These are phyloP conservation scores for Colletotrichum caudatum DNA, from an alignment of 2,329 filamentous ascomycete genomes.

Conservation along the genomic window DNA sequence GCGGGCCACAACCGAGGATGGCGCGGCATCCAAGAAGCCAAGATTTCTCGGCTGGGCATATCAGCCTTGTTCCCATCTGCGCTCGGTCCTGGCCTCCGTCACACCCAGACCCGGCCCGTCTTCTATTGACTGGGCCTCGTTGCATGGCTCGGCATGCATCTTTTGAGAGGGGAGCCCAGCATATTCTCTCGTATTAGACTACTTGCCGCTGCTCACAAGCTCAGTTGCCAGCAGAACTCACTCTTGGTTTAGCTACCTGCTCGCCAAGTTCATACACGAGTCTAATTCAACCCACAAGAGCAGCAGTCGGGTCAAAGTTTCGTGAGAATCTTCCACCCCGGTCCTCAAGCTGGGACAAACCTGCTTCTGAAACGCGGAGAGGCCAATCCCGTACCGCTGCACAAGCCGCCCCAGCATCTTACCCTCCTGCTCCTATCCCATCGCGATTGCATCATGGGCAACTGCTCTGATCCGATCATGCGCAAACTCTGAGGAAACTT, in stretches of 20 bases:
- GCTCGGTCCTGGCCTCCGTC: slow-evolving; percentile 11
- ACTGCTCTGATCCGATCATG: slow-evolving; percentile 19
- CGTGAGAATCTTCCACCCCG: background rate
- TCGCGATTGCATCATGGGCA: slow-evolving; percentile 13
- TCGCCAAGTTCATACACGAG: background rate
- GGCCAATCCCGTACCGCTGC: slow-evolving; percentile 33
- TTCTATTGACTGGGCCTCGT: background rate
- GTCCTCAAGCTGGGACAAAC: slow-evolving; percentile 25
- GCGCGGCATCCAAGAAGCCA: slow-evolving; percentile 5
- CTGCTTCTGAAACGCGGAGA: slow-evolving; percentile 43
- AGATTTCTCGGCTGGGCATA: slow-evolving; percentile 30
- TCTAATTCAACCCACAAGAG: slow-evolving; percentile 1
- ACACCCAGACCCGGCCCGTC: background rate
- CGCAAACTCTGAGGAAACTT: slow-evolving; percentile 18
- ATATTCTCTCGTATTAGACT: slow-evolving; percentile 2
- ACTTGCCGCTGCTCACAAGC: background rate
- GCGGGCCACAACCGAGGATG: slow-evolving; percentile 4
- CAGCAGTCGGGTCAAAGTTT: background rate
- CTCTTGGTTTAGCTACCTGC: background rate
- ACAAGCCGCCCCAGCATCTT: slow-evolving; percentile 14
- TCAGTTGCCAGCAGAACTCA: background rate
- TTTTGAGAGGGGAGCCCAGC: too few relatives aligned
- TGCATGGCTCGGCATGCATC: too few relatives aligned
- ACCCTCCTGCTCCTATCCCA: background rate
- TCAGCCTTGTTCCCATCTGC: slow-evolving; percentile 18